phyloP scores from a whole-genome alignment of 495 filamentous ascomycete species.

The Achaetomiella virescens region DNA sequence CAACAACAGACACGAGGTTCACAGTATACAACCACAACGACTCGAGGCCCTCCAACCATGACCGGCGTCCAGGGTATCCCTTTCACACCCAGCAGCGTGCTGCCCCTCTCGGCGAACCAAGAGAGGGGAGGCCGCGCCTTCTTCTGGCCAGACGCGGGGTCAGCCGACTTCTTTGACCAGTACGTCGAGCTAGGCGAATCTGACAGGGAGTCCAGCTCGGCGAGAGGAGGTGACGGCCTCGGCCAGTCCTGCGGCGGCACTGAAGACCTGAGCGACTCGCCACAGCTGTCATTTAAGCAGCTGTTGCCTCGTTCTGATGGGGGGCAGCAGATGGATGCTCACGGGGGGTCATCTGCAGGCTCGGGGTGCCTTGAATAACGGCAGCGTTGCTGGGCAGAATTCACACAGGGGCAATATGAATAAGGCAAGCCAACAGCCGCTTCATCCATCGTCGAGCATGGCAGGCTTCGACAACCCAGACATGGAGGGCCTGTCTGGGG shows the following conservation, averaged over 20 bases:
- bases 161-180: constrained; percentile 43
- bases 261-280: constrained; percentile 17
- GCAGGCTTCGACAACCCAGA: background rate
- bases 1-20: too few relatives aligned
- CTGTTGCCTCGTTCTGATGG: background rate
- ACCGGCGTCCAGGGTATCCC: constrained; percentile 21
- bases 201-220: constrained; percentile 18
- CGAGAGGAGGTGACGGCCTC: constrained; percentile 12
- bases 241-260: constrained; percentile 15
- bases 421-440: background rate
- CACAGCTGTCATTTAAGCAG: constrained; percentile 8
- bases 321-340: background rate
- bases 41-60: constrained; percentile 18
- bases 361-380: too few relatives aligned
- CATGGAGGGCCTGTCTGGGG: constrained; percentile 13
- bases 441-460: constrained; percentile 6
- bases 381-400: constrained; percentile 1
- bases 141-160: constrained; percentile 32
- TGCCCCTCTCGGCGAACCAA: constrained; percentile 32
- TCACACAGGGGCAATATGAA: background rate
- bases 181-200: constrained; percentile 35
- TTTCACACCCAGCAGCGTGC: constrained; percentile 19
- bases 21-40: background rate
- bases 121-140: constrained; percentile 27
- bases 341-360: background rate